phyloP scores from a whole-genome alignment of 805 yeast genomes.

The Grigorovia transvaalensis region DNA sequence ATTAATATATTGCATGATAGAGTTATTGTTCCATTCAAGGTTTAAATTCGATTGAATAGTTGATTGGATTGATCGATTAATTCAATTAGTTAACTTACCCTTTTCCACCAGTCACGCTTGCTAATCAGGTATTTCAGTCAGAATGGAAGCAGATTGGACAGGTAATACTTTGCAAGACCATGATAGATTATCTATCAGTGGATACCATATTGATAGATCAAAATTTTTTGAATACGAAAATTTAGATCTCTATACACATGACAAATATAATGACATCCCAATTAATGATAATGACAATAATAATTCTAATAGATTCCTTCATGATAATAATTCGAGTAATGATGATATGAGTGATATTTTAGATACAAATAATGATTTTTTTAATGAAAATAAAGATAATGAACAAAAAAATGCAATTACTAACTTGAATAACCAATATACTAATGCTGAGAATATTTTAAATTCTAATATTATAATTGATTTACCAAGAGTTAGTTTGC shows the following conservation, averaged over 20 bases:
- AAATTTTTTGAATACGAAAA: slow-evolving; percentile 25
- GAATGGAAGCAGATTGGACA: slow-evolving; percentile 12
- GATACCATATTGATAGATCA: slow-evolving; percentile 19
- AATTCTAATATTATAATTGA: neutral
- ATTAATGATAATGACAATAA: neutral
- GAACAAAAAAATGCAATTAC: neutral
- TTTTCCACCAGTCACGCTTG: too few relatives aligned
- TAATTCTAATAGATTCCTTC: neutral
- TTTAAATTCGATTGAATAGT: too few relatives aligned
- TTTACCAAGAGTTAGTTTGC: neutral
- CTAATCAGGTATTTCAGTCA: neutral
- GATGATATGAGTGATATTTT: neutral
- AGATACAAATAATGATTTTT: neutral
- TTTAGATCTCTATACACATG: slow-evolving; percentile 9
- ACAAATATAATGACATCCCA: too few relatives aligned
- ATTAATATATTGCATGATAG: too few relatives aligned
- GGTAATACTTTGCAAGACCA: slow-evolving; percentile 23
- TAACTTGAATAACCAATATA: neutral
- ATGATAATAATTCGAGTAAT: neutral
- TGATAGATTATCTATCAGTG: slow-evolving; percentile 23
- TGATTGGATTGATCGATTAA: too few relatives aligned
- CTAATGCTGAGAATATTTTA: too few relatives aligned
- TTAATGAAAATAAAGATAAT: neutral
- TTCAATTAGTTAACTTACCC: too few relatives aligned
- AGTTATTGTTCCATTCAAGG: too few relatives aligned